These are phyloP conservation scores for Monosporascus sp. DNA, from an alignment of 2,329 filamentous ascomycete species.

Conservation along the genomic window DNA sequence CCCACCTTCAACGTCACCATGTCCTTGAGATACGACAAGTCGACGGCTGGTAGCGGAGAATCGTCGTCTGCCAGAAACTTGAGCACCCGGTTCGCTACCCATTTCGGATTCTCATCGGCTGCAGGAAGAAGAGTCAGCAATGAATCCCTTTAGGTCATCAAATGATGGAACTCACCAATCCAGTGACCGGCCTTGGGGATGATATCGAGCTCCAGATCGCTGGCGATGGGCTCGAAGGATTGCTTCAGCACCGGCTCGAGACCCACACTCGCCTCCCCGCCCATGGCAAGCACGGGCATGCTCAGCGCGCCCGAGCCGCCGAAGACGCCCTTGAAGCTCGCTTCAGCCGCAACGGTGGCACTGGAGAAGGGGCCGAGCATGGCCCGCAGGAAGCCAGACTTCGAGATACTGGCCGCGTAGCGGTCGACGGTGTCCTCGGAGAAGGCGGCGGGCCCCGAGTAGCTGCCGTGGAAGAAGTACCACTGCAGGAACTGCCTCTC, in stretches of 20 bases:
- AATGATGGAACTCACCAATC: constrained; percentile 25
- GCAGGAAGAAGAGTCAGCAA: neutral
- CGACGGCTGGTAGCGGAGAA: constrained; percentile 9
- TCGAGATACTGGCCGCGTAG: constrained; percentile 34
- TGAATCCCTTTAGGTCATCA: neutral
- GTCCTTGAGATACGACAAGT: constrained; percentile 15
- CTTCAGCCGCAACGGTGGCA: constrained; percentile 26
- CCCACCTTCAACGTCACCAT: constrained; percentile 17
- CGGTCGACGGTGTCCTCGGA: constrained; percentile 32
- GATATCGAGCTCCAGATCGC: constrained; percentile 22
- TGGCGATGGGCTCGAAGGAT: constrained; percentile 16
- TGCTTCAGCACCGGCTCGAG: constrained; percentile 5
- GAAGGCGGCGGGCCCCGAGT: constrained; percentile 32
- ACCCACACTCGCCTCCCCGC: constrained; percentile 30
- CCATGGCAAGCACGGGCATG: constrained; percentile 26
- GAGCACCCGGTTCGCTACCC: constrained; percentile 17
- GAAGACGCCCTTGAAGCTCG: constrained; percentile 31
- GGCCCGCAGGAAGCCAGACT: constrained; percentile 36
- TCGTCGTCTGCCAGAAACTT: constrained; percentile 14
- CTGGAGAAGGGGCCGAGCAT: constrained; percentile 33
- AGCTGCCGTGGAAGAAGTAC: constrained; percentile 41
- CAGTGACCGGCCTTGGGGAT: constrained; percentile 34
- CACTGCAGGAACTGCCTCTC: constrained; percentile 37
- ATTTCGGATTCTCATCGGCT: constrained; percentile 21
- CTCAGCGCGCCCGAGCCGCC: constrained; percentile 21